These are phyloP conservation scores for Globisporangium cylindrosporum DNA, from an alignment of 352 stramenopile species.

Conservation along the genomic window DNA sequence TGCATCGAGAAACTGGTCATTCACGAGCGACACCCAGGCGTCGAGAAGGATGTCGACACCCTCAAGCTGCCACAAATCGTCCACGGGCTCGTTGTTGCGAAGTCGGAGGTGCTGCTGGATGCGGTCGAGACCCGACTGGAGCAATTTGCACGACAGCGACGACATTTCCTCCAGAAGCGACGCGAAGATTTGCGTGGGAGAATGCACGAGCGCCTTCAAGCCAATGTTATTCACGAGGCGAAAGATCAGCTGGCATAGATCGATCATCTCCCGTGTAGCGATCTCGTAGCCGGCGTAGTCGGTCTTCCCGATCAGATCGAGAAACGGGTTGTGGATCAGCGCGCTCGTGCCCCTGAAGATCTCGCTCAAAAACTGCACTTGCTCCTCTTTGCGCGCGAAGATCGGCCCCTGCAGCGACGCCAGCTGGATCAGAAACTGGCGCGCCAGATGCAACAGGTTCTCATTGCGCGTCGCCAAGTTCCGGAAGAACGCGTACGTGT, in stretches of 20 bases:
- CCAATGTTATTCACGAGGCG: conserved; percentile 78
- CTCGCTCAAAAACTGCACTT: conserved; percentile 66
- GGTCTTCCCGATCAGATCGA: conserved; percentile 63
- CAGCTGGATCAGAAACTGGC: conserved; percentile 79
- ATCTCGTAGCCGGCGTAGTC: conserved; percentile 67
- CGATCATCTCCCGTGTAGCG: conserved; percentile 77
- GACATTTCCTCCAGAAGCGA: conserved; percentile 69
- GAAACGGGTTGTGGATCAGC: conserved; percentile 66
- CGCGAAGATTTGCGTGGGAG: conserved; percentile 43
- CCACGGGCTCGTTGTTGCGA: conserved; percentile 41
- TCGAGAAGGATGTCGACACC: conserved; percentile 78
- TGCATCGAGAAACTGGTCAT: conserved; percentile 48
- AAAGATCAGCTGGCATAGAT: conserved; percentile 80
- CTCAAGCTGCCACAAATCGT: conserved; percentile 84
- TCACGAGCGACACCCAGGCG: conserved; percentile 73
- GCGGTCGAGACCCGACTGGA: conserved; percentile 62
- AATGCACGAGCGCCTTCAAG: conserved; percentile 44
- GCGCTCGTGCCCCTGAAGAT: conserved; percentile 64
- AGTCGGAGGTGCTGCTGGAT: conserved; percentile 54
- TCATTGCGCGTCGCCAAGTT: conserved; percentile 68
- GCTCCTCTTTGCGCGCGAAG: conserved; percentile 60
- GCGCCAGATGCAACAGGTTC: conserved; percentile 66
- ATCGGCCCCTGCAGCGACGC: conserved; percentile 70
- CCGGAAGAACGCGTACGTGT: conserved; percentile 81
- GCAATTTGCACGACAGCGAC: conserved; percentile 62